phyloP scores from a whole-genome alignment of 768 basidiomycete genomes.

The Aureoboletus auriporus region DNA sequence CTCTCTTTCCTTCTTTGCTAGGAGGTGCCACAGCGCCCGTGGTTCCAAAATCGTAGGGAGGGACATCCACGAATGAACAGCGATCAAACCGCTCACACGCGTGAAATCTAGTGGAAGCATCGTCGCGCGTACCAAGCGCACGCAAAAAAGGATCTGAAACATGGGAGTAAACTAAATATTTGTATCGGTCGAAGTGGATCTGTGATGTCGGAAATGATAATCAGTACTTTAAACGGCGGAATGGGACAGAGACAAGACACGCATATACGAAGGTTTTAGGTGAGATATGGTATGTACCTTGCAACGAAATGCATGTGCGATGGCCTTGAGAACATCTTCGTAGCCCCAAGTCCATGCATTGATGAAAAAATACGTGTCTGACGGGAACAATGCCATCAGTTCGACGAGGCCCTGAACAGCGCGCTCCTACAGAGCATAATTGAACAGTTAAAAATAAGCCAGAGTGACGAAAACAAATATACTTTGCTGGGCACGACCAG shows the following conservation, averaged over 20 bases:
- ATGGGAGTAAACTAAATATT: slow-evolving; percentile 59
- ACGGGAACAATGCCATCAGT: slow-evolving; percentile 66
- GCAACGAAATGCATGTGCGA: slow-evolving; percentile 62
- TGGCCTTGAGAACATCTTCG: slow-evolving; percentile 80
- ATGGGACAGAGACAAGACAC: not conserved
- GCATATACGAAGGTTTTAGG: not conserved
- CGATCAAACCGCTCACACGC: slow-evolving; percentile 86
- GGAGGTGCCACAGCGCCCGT: slow-evolving; percentile 17
- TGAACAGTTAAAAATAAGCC: not conserved
- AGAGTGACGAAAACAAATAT: not conserved
- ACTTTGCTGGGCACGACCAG: slow-evolving; percentile 61
- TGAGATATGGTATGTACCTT: slow-evolving; percentile 36
- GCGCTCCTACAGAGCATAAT: slow-evolving; percentile 42
- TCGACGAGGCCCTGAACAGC: slow-evolving; percentile 65
- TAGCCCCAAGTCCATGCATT: slow-evolving; percentile 98
- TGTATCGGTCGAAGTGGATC: slow-evolving; percentile 93
- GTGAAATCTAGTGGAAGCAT: slow-evolving; percentile 74
- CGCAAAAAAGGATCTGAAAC: slow-evolving; percentile 58
- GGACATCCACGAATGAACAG: slow-evolving; percentile 58
- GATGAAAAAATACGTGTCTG: slow-evolving; percentile 74
- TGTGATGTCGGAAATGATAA: slow-evolving; percentile 23
- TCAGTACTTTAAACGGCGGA: not conserved
- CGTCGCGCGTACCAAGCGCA: slow-evolving; percentile 56
- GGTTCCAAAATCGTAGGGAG: slow-evolving; percentile 14
- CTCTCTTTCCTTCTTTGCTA: slow-evolving; percentile 46